phyloP scores from a whole-genome alignment of 306 rosid species.

The Rubus parviflorus region DNA sequence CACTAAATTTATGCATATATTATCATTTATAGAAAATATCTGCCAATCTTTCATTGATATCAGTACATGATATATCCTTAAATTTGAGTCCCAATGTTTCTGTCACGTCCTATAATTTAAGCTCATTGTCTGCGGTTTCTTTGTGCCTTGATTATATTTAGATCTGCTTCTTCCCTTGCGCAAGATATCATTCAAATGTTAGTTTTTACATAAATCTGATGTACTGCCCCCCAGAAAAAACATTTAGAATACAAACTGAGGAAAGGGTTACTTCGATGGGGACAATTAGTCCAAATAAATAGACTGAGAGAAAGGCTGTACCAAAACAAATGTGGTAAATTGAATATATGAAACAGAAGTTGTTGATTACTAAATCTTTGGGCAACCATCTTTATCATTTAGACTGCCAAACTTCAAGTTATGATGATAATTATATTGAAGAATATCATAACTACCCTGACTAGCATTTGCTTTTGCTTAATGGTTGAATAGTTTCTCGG shows the following conservation, averaged over 20 bases:
- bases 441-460: not conserved
- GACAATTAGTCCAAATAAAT: not conserved
- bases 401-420: not conserved
- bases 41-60: too few species aligned
- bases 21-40: too few species aligned
- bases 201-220: not conserved
- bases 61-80: too few species aligned
- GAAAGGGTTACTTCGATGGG: not conserved
- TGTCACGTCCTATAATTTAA: not conserved
- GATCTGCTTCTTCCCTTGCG: not conserved
- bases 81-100: too few species aligned
- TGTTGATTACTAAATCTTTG: not conserved
- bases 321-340: not conserved
- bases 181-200: not conserved
- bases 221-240: not conserved
- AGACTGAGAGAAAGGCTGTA: not conserved
- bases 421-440: not conserved
- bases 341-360: not conserved
- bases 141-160: not conserved
- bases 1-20: too few species aligned
- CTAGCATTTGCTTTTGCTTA: constrained; percentile 3
- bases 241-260: not conserved
- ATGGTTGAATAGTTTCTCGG: constrained; percentile 61
- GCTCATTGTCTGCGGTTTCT: not conserved
- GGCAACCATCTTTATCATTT: not conserved